Evolutionary conservation across 495 filamentous ascomycete genomes (phyloP).

Genomic region (Aspergillus panamensis): DNA sequence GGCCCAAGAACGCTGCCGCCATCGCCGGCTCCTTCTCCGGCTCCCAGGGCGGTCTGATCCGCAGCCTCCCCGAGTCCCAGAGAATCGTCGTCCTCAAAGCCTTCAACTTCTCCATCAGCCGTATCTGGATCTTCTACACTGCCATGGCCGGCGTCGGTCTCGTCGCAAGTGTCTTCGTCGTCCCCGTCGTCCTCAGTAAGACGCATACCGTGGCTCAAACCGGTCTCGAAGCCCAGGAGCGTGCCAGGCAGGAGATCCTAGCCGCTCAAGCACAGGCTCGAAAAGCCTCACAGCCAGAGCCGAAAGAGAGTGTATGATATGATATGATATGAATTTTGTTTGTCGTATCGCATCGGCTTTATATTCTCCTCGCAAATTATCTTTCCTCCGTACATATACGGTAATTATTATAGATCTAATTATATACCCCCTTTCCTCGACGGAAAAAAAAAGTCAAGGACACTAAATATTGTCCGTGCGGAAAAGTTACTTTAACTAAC

Average conservation of each 20-base stretch:
- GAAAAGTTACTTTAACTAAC: too few species aligned
- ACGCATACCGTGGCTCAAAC: constrained; percentile 60
- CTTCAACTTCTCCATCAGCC: constrained; percentile 54
- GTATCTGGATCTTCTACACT: constrained; percentile 68
- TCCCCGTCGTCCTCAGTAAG: constrained; percentile 53
- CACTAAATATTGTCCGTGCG: too few species aligned
- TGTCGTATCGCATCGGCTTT: too few species aligned
- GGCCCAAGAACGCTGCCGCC: constrained; percentile 27
- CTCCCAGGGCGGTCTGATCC: constrained; percentile 55
- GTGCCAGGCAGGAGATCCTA: constrained; percentile 36
- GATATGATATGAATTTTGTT: too few species aligned
- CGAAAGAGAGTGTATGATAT: constrained; percentile 28
- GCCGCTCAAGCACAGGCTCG: constrained; percentile 26
- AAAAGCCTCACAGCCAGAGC: constrained; percentile 10
- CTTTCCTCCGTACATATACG: background rate
- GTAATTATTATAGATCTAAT: too few species aligned
- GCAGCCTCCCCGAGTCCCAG: constrained; percentile 43
- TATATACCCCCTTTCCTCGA: too few species aligned
- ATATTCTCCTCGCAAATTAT: background rate
- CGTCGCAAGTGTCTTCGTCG: constrained; percentile 52
- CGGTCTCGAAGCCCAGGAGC: constrained; percentile 53
- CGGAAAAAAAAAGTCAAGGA: too few species aligned
- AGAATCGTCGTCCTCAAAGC: constrained; percentile 48
- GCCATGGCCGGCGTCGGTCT: constrained; percentile 53
- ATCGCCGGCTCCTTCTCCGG: constrained; percentile 52